Base-by-base conservation (phyloP, 768 basidiomycete genomes). In the Amanita thiersii region DNA sequence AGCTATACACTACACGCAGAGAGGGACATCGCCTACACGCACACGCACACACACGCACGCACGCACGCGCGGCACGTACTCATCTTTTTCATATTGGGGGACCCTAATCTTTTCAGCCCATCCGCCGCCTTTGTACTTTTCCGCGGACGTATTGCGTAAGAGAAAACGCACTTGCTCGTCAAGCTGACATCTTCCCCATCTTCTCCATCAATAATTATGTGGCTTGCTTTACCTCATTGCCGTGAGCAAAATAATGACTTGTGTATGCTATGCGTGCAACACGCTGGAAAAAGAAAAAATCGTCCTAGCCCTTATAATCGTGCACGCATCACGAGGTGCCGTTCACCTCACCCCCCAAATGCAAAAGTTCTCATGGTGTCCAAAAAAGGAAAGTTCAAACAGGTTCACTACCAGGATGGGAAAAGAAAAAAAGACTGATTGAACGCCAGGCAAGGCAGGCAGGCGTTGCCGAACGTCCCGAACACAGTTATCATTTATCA, bases 331-430 rank as follows among this genome's bases (percentile, higher is more conserved):
- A 39, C 38, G 38, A 28, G 38, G 23, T 28, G 2, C 2, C 15
- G 7, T 9, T 17, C 18, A 15, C 18, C 35, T 9, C 8, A 4
- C 12, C 33, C 20, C 15, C 2, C 18, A n/a, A n/a, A n/a, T n/a
- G n/a, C n/a, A n/a, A n/a, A n/a, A n/a, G n/a, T 43, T 43, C 41
- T 26, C 41, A 43, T 19, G 41, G 34, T 25, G 25, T 43, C 41
- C 41, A 4, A 43, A 29, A 35, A 24, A 14, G 41, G 41, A 26
- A 42, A 36, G 11, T 3, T 33, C 28, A 4, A 39, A 23, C 12
- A n/a, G n/a, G n/a, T n/a, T n/a, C n/a, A n/a, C n/a, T n/a, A n/a
- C n/a, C n/a, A n/a, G n/a, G n/a, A n/a, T n/a, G n/a, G n/a, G n/a
- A n/a, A n/a, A n/a, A n/a, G n/a, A n/a, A n/a, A n/a, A n/a, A n/a